These are phyloP conservation scores for Puccinellia tenuiflora DNA, from an alignment of 176 grass and related monocot species.

Conservation along the genomic window DNA sequence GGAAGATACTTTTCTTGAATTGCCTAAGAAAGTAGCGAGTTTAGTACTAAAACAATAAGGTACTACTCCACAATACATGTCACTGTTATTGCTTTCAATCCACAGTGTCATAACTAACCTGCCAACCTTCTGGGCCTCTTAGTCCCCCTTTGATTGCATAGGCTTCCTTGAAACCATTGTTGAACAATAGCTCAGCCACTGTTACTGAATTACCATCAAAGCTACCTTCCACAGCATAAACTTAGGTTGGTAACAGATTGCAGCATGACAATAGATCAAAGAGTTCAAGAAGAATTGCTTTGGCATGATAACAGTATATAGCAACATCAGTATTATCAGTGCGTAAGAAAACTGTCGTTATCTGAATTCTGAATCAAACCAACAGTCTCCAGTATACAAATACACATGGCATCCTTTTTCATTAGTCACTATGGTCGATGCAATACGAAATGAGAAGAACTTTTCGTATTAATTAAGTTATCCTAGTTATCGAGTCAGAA, in stretches of 20 bases:
- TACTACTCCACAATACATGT: not conserved
- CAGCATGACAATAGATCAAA: not conserved
- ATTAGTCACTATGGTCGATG: not conserved
- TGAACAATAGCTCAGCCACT: slow-evolving; percentile 78
- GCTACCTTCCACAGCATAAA: slow-evolving; percentile 80
- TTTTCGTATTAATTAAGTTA: not conserved
- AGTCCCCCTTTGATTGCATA: slow-evolving; percentile 86
- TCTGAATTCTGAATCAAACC: not conserved
- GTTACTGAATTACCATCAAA: slow-evolving; percentile 87
- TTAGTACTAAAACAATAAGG: not conserved
- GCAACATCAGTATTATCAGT: not conserved
- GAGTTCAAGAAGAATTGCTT: not conserved
- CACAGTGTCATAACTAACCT: slow-evolving; percentile 36
- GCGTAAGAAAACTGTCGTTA: not conserved
- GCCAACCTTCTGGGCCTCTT: slow-evolving; percentile 90
- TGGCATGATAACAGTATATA: not conserved
- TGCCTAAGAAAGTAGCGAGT: slow-evolving; percentile 24
- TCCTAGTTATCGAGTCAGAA: not conserved
- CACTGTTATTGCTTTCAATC: not conserved
- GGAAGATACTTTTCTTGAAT: slow-evolving; percentile 85
- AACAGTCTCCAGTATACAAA: not conserved
- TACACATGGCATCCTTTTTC: not conserved
- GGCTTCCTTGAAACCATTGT: slow-evolving; percentile 89
- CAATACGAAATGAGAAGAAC: not conserved
- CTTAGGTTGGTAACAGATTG: slow-evolving; percentile 28